These are phyloP conservation scores for Plasmodium sp. DNA, from an alignment of 169 alveolate genomes.

Conservation along the genomic window DNA sequence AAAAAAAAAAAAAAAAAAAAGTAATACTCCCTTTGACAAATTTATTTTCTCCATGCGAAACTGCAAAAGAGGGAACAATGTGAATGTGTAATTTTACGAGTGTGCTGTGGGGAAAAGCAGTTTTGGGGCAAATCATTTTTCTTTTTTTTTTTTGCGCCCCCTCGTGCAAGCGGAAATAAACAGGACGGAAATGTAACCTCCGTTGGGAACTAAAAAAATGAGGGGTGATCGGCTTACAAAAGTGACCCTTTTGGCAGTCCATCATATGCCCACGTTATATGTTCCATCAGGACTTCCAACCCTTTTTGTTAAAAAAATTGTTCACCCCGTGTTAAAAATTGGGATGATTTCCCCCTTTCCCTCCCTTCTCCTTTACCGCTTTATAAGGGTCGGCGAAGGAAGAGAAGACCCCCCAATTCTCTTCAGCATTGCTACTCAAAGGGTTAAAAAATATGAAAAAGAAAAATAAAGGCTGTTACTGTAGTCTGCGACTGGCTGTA, in stretches of 20 bases:
- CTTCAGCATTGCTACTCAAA: not conserved
- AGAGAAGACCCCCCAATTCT: not conserved
- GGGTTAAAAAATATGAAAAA: not conserved
- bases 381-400: not conserved
- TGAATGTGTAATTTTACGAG: not conserved
- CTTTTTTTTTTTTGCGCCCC: not conserved
- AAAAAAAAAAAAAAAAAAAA: not conserved
- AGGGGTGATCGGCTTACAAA: not conserved
- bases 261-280: not conserved
- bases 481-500: too few relatives aligned
- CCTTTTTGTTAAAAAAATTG: not conserved
- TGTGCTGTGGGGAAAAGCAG: not conserved
- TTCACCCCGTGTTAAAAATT: not conserved
- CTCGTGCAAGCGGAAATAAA: not conserved
- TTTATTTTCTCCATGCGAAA: not conserved
- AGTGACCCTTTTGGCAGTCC: not conserved
- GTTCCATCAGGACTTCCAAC: not conserved
- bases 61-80: not conserved
- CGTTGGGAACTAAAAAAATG: not conserved
- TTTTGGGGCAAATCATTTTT: not conserved
- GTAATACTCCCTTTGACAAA: not conserved
- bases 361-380: not conserved
- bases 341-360: not conserved
- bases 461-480: not conserved
- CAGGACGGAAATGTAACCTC: not conserved